Evolutionary conservation across 352 stramenopile species (phyloP).

Genomic region (Globisporangium paddicum): DNA sequence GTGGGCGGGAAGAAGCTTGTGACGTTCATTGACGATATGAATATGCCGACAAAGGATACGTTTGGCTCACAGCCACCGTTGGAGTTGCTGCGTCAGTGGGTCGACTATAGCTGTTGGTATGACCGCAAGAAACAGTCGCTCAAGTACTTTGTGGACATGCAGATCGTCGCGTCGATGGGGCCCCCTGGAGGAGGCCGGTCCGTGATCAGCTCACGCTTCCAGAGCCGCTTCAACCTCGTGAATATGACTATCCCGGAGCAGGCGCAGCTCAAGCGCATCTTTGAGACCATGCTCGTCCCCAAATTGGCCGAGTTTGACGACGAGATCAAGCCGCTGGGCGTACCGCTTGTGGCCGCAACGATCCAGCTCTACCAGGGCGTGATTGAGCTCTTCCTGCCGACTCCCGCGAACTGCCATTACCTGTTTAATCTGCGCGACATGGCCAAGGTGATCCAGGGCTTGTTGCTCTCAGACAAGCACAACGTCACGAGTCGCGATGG

Average conservation of each 20-base stretch:
- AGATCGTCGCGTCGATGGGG: conserved; percentile 88
- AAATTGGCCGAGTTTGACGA: conserved; percentile 87
- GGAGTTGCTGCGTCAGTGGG: conserved; percentile 88
- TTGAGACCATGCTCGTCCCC: conserved; percentile 85
- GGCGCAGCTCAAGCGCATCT: conserved; percentile 81
- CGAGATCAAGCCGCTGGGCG: conserved; percentile 80
- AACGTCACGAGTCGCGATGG: conserved; percentile 63
- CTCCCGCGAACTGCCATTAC: conserved; percentile 87
- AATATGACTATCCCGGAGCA: conserved; percentile 89
- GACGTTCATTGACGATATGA: conserved; percentile 92
- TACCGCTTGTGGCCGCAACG: conserved; percentile 67
- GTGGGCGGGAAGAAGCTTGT: conserved; percentile 85
- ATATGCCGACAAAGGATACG: conserved; percentile 89
- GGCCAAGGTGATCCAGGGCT: conserved; percentile 83
- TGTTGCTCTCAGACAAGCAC: conserved; percentile 73
- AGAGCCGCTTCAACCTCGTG: conserved; percentile 90
- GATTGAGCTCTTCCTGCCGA: conserved; percentile 83
- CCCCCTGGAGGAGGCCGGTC: conserved; percentile 82
- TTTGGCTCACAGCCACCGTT: conserved; percentile 91
- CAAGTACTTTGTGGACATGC: conserved; percentile 91
- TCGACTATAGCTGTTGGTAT: conserved; percentile 92
- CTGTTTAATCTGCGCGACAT: conserved; percentile 89
- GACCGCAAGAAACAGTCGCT: conserved; percentile 89
- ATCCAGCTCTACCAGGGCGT: conserved; percentile 87
- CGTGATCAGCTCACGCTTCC: conserved; percentile 87